A percentile compares a stretch with the other conserved stretches of the same genome.
Evolutionary conservation across 1,284 basidiomycete genomes (phyloP).

Genomic region (Moesziomyces aphidis): DNA sequence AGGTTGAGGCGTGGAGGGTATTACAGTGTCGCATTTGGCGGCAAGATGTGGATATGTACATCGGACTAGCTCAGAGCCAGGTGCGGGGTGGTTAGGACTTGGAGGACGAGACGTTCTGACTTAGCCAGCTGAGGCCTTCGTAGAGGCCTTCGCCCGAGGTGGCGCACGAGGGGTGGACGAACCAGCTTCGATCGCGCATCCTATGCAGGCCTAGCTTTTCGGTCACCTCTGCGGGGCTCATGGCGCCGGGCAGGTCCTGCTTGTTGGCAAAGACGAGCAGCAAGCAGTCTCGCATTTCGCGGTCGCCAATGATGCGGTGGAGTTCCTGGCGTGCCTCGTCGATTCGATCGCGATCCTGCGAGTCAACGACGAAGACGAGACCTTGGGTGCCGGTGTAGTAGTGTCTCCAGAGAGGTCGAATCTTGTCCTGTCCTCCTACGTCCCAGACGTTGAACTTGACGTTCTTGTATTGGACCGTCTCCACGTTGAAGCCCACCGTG

Average conservation of each 20-base stretch:
- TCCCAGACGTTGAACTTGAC: conserved; percentile 69
- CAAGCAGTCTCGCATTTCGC: conserved; percentile 98
- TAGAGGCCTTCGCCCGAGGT: conserved; percentile 64
- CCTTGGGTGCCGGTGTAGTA: conserved; percentile 81
- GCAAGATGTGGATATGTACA: background rate
- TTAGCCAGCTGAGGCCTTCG: conserved; percentile 65
- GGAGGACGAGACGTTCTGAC: conserved; percentile 52
- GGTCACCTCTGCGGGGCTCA: conserved; percentile 98
- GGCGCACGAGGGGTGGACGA: conserved; percentile 81
- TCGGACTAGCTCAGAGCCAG: background rate
- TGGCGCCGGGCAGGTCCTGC: conserved; percentile 97
- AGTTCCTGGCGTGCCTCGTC: conserved; percentile 97
- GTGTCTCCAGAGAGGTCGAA: conserved; percentile 82
- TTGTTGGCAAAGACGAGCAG: conserved; percentile 99
- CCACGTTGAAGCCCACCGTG: conserved; percentile 78
- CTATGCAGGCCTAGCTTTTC: conserved; percentile 94
- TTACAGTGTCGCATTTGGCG: background rate
- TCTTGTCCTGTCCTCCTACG: conserved; percentile 71
- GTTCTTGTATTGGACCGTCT: conserved; percentile 70
- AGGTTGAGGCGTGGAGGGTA: background rate
- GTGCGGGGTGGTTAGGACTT: conserved; percentile 15
- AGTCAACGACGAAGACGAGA: conserved; percentile 77
- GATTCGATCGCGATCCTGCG: conserved; percentile 89
- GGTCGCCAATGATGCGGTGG: conserved; percentile 93
- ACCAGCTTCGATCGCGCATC: conserved; percentile 98